Base-by-base conservation (phyloP, 495 filamentous ascomycete species). In the Aspergillus olivimuriae region DNA sequence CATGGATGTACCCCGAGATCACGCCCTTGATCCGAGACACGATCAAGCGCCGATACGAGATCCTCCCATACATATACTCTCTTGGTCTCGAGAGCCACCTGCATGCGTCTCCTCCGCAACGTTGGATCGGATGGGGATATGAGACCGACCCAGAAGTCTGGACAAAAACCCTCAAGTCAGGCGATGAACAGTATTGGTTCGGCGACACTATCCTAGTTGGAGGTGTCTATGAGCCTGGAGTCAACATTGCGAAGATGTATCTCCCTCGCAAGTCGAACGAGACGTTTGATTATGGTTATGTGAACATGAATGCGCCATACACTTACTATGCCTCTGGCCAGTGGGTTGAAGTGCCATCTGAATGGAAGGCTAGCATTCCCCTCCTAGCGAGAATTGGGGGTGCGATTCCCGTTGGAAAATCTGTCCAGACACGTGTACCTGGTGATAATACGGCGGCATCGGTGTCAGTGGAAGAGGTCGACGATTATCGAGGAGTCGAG, bases 101-200 rank as follows among this genome's bases (percentile, higher is more conserved):
- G 34, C 63, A 56, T 4, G 81, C 82, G 10, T 55, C 69, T 1
- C 77, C 82, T 14, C 74, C 78, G 6, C 82, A 84, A 50, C 68
- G 81, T 43, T 86, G 82, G 82, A 70, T 75, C 2, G 82, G 82
- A 10, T 82, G 79, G 78, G 79, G 81, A 18, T 83, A 79, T 51
- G 81, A 84, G 56, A 60, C 57, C 11, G 82, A 86, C 46, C 66
- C 75, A 0, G 74, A 73, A 44, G 75, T 84, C 2, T 84, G 82
- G 82, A 74, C 56, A 4, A 68, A 71, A 43, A 38, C 70, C 4
- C 62, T 78, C 39, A 71, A 69, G 44, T 62, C 66, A 2, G 79
- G 80, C 11, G 82, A 84, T 28, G 73, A 74, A 20, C 80, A 86
- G 51, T 86, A 80, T 64, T 86, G 82, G 82, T 74, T 86, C 43